Conservation (phyloP, 2,329 filamentous ascomycete genomes). For the Chrysoporthe puriensis region DNA sequence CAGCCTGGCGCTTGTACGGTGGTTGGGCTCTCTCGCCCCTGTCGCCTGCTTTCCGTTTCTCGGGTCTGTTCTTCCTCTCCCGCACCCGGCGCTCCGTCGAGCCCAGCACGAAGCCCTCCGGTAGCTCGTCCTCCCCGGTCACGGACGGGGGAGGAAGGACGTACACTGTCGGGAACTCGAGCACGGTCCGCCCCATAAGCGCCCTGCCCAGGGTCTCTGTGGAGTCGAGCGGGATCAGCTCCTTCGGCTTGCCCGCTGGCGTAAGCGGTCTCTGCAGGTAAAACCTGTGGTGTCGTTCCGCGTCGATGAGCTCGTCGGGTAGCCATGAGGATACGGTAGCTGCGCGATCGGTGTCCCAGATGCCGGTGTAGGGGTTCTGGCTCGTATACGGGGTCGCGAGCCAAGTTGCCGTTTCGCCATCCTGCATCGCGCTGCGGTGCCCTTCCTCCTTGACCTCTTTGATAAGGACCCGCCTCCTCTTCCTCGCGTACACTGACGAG, state of each 20-base stretch:
- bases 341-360: conserved; percentile 33
- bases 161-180: conserved; percentile 76
- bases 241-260: conserved; percentile 27
- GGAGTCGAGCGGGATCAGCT: conserved; percentile 58
- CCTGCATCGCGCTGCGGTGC: conserved; percentile 28
- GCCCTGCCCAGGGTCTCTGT: conserved; percentile 52
- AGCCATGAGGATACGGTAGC: conserved; percentile 31
- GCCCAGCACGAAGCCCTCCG: conserved; percentile 32
- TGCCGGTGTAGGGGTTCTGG: conserved; percentile 34
- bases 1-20: conserved; percentile 21
- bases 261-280: conserved; percentile 34
- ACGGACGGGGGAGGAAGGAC: conserved; percentile 45
- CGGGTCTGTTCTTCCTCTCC: background rate
- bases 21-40: conserved; percentile 11
- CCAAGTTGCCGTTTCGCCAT: conserved; percentile 31
- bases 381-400: conserved; percentile 29
- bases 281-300: conserved; percentile 29
- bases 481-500: conserved; percentile 10
- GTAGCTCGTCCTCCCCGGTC: conserved; percentile 25
- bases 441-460: conserved; percentile 27
- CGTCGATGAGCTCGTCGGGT: conserved; percentile 28
- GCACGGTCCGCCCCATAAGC: conserved; percentile 60
- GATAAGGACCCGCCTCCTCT: conserved; percentile 18
- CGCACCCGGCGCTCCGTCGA: conserved; percentile 31
- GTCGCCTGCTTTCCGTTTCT: conserved; percentile 19